Evolutionary conservation across 2,329 filamentous ascomycete genomes (phyloP).

Genomic region (Endocalyx cinctus): DNA sequence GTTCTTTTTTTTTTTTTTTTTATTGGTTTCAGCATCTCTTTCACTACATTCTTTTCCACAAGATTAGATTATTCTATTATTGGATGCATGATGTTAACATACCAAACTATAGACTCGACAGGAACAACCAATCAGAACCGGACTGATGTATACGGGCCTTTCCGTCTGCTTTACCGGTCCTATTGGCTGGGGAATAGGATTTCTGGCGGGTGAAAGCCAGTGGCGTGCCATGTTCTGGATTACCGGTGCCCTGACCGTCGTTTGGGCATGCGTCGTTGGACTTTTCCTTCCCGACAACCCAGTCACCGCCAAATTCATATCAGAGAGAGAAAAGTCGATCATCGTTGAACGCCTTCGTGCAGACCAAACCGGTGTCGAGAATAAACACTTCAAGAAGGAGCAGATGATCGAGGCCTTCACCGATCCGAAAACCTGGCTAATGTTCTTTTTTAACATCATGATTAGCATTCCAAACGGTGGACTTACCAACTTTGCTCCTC

Average conservation of each 20-base stretch:
- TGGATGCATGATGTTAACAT: too few species aligned
- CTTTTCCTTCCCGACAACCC: conserved; percentile 58
- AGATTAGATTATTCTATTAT: too few species aligned
- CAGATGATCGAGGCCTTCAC: conserved; percentile 41
- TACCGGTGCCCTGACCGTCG: conserved; percentile 49
- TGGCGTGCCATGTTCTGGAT: conserved; percentile 43
- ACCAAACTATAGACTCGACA: conserved; percentile 23
- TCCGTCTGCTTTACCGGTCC: conserved; percentile 7
- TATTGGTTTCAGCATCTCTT: too few species aligned
- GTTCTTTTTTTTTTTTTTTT: too few species aligned
- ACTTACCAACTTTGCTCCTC: conserved; percentile 17
- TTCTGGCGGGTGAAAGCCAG: conserved; percentile 3
- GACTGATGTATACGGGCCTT: conserved; percentile 18
- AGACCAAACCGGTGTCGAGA: conserved; percentile 51
- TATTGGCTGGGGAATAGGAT: conserved; percentile 9
- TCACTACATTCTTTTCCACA: too few species aligned
- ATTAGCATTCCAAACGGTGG: conserved; percentile 19
- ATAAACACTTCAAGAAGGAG: conserved; percentile 40
- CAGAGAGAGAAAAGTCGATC: conserved; percentile 48
- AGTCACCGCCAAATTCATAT: conserved; percentile 57
- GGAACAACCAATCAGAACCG: conserved; percentile 21
- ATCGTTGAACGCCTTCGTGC: conserved; percentile 48
- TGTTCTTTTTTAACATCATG: conserved; percentile 52
- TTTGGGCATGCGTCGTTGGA: conserved; percentile 52
- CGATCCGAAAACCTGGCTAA: conserved; percentile 56